Base-by-base conservation (phyloP, 352 stramenopile genomes). In the Globisporangium uncinulatum region DNA sequence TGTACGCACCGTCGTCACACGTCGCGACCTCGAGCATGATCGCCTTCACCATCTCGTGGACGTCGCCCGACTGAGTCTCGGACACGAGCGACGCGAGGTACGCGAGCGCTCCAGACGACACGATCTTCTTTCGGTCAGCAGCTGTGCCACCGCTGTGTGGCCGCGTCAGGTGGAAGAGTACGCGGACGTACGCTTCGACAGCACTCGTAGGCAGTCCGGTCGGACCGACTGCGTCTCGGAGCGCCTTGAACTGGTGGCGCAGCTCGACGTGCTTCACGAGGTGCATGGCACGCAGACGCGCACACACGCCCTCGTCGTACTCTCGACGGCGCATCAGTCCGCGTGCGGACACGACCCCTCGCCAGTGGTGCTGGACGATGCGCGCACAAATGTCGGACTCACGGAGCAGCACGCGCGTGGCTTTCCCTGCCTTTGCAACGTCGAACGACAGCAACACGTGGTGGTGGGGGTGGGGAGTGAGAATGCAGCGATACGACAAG, bases 321-420 rank as follows among this genome's bases (percentile, higher is more conserved):
- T 89, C 69, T 10, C 69, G 70, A 9, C 63, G 64, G 19, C 4
- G 24, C 24, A 63, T 60, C 6, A 87, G 32, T 32, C 56, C 71
- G 15, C 80, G 73, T 51, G 88, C 73, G 51, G 89, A 86, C 13
- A 79, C 24, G 8, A 88, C 72, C 13, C 80, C 71, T 2, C 83
- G 74, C 72, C 80, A 87, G 48, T 89, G 75, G 45, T 93, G 83
- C 61, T 93, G 83, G 5, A 93, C 54, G 45, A 93, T 83, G 14
- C 77, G 78, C 7, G 83, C 76, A 19, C 80, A 89, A 9, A 85
- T 50, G 20, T 93, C 83, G 1, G 68, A 76, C 57, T 88, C 77
- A 1, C 77, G 78, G 8, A 89, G 55, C 20, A 93, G 61, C 45
- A 67, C 85, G 2, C 54, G 52, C 31, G 85, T 65, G 21, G 74